Base-by-base conservation (phyloP, 2,329 filamentous ascomycete species). In the Penicillium crustosum region DNA sequence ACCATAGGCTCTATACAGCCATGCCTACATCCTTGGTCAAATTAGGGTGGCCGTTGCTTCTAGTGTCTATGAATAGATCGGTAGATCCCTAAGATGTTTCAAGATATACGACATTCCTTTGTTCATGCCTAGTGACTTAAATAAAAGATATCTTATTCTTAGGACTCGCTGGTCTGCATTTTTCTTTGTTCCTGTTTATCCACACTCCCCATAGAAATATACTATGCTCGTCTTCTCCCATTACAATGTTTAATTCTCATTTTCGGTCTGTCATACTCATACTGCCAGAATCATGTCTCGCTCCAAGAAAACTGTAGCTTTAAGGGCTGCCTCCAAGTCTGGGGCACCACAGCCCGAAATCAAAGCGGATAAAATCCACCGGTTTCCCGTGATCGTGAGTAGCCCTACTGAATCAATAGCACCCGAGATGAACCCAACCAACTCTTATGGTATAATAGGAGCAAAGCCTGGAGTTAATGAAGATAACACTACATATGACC, bases 401-500 rank as follows among this genome's bases (percentile, higher is more conserved):
- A 23, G 25, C 9, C 13, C 7, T 13, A 21, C n/a, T 21, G n/a
- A 31, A 41, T 10, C 4, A 29, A 42, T n/a, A 10, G n/a, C 27
- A 15, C n/a, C 17, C 6, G 27, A 27, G 25, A 29, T 21, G 25
- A 27, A 15, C 7, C 17, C 13, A 51, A 23, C n/a, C 7, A 27
- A 29, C 19, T 19, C 19, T 33, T 8, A 31, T 12, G 5, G 7
- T 12, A 41, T 2, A n/a, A 51, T 10, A 78, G 55, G 70, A 75
- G 52, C 79, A 81, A 60, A 82, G 79, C 58, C 68, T 77, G 39
- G 78, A 79, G 54, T 66, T 81, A 41, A 73, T 80, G 15, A 78
- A 81, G 66, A 80, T 78, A 4, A 73, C 81, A 63, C 65, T 82
- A 10, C 79, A 81, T 62, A 73, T 77, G 42, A 76, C 77, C 19